Evolutionary conservation across 1,284 basidiomycete genomes (phyloP).

Genomic region (Cutaneotrichosporon dermatis): DNA sequence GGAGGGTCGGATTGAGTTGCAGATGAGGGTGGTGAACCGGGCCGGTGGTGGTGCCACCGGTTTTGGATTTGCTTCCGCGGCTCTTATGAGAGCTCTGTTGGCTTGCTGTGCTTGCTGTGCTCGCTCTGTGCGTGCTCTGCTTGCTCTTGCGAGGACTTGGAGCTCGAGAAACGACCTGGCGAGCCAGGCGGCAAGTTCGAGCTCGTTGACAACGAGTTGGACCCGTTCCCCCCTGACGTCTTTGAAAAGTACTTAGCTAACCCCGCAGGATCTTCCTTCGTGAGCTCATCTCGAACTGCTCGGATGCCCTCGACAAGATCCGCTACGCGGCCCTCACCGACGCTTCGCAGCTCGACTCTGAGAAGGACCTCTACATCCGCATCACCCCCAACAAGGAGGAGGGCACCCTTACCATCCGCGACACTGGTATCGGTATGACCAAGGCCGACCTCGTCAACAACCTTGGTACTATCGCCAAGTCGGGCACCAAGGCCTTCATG

Average conservation of each 20-base stretch:
- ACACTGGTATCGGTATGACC: slow-evolving; percentile 98
- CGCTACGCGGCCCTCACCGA: slow-evolving; percentile 85
- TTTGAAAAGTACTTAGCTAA: neutral
- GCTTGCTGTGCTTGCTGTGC: no score
- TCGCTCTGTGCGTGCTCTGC: no score
- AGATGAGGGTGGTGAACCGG: no score
- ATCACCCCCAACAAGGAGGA: slow-evolving; percentile 94
- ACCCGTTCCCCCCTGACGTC: neutral
- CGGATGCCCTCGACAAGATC: slow-evolving; percentile 96
- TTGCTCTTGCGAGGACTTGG: no score
- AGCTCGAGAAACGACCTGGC: no score
- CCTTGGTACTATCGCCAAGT: slow-evolving; percentile 97
- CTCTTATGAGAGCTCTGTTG: no score
- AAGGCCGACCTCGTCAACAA: slow-evolving; percentile 63
- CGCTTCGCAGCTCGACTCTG: slow-evolving; percentile 75
- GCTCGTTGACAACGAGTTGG: neutral
- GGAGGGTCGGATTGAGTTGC: neutral
- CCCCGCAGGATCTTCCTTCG: slow-evolving; percentile 49
- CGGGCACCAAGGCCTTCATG: slow-evolving; percentile 79
- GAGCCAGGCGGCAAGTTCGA: no score
- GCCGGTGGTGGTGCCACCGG: no score
- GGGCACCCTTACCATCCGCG: slow-evolving; percentile 85
- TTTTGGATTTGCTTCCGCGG: no score
- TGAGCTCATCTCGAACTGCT: slow-evolving; percentile 65
- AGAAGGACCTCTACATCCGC: slow-evolving; percentile 86